phyloP scores from a whole-genome alignment of 164 flowering plant species.

The Annona squamosa region DNA sequence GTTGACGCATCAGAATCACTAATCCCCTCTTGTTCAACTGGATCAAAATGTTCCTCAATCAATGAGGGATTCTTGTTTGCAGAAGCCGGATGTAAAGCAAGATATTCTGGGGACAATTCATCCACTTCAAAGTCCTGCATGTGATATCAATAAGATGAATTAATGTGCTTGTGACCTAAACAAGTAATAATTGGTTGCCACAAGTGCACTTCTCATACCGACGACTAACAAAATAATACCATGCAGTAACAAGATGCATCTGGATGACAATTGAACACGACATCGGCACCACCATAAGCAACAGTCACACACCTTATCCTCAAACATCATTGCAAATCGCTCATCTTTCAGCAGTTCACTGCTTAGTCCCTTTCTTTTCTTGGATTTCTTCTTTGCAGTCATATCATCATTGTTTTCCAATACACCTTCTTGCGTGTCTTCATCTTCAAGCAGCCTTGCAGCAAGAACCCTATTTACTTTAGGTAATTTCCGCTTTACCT shows the following conservation, averaged over 20 bases:
- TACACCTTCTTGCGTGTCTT: constrained; percentile 51
- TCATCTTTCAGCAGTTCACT: constrained; percentile 58
- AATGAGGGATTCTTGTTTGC: constrained; percentile 52
- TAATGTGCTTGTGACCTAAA: not conserved
- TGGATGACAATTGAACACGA: not conserved
- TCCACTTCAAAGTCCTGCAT: constrained; percentile 73
- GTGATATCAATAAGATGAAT: not conserved
- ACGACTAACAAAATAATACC: not conserved
- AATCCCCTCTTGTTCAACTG: constrained; percentile 35
- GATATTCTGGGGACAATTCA: constrained; percentile 56
- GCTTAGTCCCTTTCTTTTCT: constrained; percentile 69
- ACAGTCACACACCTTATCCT: constrained; percentile 41
- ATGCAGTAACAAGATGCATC: not conserved
- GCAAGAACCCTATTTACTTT: constrained; percentile 74
- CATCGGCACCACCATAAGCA: not conserved
- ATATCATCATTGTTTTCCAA: constrained; percentile 30
- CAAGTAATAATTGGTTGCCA: not conserved
- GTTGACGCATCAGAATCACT: constrained; percentile 55
- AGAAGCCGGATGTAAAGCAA: constrained; percentile 58
- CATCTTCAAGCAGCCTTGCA: constrained; percentile 45
- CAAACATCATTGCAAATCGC: constrained; percentile 57
- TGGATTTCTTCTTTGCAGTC: constrained; percentile 39
- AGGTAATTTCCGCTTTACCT: constrained; percentile 71
- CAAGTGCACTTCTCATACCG: not conserved
- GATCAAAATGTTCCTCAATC: constrained; percentile 83